Evolutionary conservation across 78 protist species (phyloP).

Genomic region (Dictyostelium discoideum): DNA sequence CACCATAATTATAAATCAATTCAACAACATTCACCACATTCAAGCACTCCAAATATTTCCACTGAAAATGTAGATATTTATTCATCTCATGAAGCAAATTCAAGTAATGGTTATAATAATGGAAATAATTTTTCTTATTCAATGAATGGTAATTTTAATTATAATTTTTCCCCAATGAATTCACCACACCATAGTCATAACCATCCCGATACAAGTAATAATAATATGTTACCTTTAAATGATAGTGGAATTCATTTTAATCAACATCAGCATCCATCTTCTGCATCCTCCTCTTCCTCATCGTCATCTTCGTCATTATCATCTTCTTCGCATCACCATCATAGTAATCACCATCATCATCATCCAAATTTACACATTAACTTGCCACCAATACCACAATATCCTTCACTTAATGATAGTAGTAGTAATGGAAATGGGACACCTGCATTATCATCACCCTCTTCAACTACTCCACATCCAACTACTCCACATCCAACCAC

Average conservation of each 20-base stretch:
- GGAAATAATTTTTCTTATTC: background rate
- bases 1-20: background rate
- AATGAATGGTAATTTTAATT: background rate
- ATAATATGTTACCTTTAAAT: background rate
- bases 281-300: too few relatives aligned
- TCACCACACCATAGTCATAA: background rate
- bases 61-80: background rate
- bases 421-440: background rate
- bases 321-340: too few relatives aligned
- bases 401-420: background rate
- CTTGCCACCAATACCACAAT: slow-evolving; percentile 9
- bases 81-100: background rate
- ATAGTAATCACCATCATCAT: background rate
- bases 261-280: background rate
- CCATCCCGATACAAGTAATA: background rate
- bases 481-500: background rate
- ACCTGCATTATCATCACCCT: background rate
- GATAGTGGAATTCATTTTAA: background rate
- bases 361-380: background rate
- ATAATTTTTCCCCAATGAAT: background rate
- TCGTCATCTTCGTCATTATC: background rate
- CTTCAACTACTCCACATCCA: slow-evolving; percentile 9
- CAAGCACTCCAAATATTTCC: background rate
- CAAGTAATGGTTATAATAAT: background rate
- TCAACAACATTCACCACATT: slow-evolving; percentile 32